These are phyloP conservation scores for Pleomassaria siparia DNA, from an alignment of 2,329 filamentous ascomycete genomes.

Conservation along the genomic window DNA sequence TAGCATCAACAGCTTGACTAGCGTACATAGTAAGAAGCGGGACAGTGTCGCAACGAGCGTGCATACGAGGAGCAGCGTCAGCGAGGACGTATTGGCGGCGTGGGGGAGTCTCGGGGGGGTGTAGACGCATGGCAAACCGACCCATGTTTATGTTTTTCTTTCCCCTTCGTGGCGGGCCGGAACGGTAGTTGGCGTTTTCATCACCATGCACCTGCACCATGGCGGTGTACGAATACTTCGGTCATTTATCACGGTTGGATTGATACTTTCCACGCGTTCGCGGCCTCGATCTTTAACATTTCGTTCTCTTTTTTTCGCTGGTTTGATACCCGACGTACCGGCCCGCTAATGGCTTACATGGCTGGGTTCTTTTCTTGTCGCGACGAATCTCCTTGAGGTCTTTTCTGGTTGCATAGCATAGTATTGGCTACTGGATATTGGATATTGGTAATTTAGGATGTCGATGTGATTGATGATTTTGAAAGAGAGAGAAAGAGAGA, in stretches of 20 bases:
- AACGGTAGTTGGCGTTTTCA: background rate
- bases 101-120: conserved; percentile 49
- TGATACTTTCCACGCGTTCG: background rate
- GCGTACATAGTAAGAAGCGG: conserved; percentile 8
- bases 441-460: background rate
- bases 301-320: background rate
- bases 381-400: background rate
- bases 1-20: conserved; percentile 19
- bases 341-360: background rate
- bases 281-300: background rate
- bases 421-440: background rate
- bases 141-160: background rate
- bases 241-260: background rate
- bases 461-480: background rate
- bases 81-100: conserved; percentile 50
- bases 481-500: too few relatives aligned
- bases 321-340: background rate
- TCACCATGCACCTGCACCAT: background rate
- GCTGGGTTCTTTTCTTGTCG: background rate
- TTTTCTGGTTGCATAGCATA: background rate
- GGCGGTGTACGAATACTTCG: background rate
- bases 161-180: background rate
- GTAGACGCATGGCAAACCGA: background rate
- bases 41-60: conserved; percentile 16
- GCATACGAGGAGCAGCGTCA: conserved; percentile 41